Percentiles rank a stretch among this genome's conserved stretches.
These are phyloP conservation scores for Onygenales sp. DNA, from an alignment of 2,329 filamentous ascomycete genomes.

Conservation along the genomic window DNA sequence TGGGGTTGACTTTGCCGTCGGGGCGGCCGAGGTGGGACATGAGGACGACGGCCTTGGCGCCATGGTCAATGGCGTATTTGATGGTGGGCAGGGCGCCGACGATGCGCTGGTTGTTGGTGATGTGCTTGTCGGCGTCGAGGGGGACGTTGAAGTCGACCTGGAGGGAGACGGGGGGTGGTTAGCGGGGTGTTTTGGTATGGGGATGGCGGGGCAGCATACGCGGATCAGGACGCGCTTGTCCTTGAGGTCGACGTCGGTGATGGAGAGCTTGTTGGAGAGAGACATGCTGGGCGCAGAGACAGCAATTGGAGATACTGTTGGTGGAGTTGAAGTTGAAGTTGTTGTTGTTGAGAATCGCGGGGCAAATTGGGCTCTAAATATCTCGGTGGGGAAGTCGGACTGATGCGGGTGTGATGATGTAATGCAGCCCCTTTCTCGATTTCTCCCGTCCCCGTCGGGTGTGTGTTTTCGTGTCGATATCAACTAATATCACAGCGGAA, in stretches of 20 bases:
- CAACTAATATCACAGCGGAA: too few relatives aligned
- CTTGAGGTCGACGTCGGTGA: conserved; percentile 93
- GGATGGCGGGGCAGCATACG: conserved; percentile 45
- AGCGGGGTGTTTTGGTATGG: conserved; percentile 13
- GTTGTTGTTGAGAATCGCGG: background rate
- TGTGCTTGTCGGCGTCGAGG: conserved; percentile 80
- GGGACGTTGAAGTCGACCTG: conserved; percentile 99
- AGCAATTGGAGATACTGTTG: background rate
- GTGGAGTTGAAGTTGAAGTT: background rate
- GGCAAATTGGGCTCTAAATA: background rate
- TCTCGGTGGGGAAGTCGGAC: background rate
- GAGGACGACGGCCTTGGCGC: conserved; percentile 84
- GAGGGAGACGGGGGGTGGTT: background rate
- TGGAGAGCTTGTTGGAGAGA: conserved; percentile 96
- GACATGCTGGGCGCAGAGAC: conserved; percentile 57
- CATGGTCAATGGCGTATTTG: conserved; percentile 83
- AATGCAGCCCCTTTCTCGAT: background rate
- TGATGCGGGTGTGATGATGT: background rate
- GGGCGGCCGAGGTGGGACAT: conserved; percentile 99
- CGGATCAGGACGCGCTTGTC: conserved; percentile 97
- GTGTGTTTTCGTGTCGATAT: too few relatives aligned
- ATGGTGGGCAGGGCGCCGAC: conserved; percentile 91
- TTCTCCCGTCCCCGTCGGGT: too few relatives aligned
- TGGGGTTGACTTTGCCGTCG: conserved; percentile 77
- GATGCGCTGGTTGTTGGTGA: conserved; percentile 98